phyloP scores from a whole-genome alignment of 164 flowering plant genomes.

The Chimonanthus salicifolius region DNA sequence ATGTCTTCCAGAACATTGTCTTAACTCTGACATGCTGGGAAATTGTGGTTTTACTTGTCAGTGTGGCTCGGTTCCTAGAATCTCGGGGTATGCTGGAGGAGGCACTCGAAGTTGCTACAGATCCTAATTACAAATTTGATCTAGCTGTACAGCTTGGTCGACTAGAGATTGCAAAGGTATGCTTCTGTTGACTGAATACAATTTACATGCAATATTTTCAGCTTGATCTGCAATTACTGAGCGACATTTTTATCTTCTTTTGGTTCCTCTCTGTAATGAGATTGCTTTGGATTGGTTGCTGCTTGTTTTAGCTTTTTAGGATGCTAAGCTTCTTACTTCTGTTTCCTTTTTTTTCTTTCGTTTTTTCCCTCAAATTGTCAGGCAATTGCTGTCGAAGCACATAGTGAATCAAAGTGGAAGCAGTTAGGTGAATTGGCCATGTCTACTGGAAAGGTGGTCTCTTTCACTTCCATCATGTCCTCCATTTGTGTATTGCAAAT shows the following conservation, averaged over 20 bases:
- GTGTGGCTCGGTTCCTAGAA: constrained; percentile 96
- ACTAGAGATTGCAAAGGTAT: constrained; percentile 83
- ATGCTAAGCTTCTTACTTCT: neutral
- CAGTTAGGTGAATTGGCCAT: constrained; percentile 96
- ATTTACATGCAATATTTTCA: neutral
- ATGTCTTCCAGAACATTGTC: neutral
- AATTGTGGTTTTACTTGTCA: constrained; percentile 13
- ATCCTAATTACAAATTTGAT: constrained; percentile 95
- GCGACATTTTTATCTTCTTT: neutral
- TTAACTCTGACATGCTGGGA: neutral
- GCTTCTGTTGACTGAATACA: constrained; percentile 6
- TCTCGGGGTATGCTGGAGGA: constrained; percentile 95
- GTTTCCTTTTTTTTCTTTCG: neutral
- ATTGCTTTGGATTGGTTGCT: neutral
- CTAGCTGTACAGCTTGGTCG: constrained; percentile 89
- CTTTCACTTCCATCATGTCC: neutral
- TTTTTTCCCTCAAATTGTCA: constrained; percentile 16
- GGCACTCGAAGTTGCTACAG: constrained; percentile 95
- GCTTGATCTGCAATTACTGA: neutral
- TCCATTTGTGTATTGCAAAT: neutral
- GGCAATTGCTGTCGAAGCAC: constrained; percentile 81
- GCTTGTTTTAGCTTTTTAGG: neutral
- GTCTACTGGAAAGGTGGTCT: constrained; percentile 79
- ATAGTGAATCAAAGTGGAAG: constrained; percentile 97
- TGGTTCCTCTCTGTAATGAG: neutral